A percentile compares a stretch with the other conserved stretches of the same genome.
phyloP scores from a whole-genome alignment of 148 eudicot species.

The Polygonum aviculare region DNA sequence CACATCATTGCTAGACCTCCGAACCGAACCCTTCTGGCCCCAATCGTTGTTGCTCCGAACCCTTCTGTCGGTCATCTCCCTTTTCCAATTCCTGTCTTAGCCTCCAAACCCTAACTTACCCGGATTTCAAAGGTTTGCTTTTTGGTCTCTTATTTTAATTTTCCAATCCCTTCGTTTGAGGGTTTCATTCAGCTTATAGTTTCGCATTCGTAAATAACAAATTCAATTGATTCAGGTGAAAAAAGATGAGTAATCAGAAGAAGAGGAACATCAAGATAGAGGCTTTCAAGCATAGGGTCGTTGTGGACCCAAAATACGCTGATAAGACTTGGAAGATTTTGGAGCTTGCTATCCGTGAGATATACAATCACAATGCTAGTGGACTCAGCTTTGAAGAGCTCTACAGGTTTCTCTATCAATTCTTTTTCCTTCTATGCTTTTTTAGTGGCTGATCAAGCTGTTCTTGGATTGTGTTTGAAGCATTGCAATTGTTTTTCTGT shows the following conservation, averaged over 20 bases:
- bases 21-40: background rate
- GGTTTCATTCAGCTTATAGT: background rate
- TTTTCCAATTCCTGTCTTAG: background rate
- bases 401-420: constrained; percentile 35
- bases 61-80: constrained; percentile 1
- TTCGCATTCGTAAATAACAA: background rate
- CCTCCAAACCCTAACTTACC: constrained; percentile 4
- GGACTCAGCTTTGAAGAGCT: constrained; percentile 79
- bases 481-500: too few relatives aligned
- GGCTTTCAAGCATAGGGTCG: constrained; percentile 69
- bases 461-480: too few relatives aligned
- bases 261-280: constrained; percentile 70
- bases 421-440: background rate
- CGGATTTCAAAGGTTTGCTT: background rate
- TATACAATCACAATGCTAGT: constrained; percentile 74
- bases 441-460: background rate
- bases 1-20: constrained; percentile 1
- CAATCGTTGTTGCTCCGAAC: background rate
- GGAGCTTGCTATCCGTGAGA: constrained; percentile 72
- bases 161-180: background rate
- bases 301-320: constrained; percentile 76
- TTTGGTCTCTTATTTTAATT: background rate
- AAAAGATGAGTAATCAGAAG: constrained; percentile 51
- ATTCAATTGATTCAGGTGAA: background rate
- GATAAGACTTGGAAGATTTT: constrained; percentile 80